Evolutionary conservation across 331 rosid species (phyloP).

Genomic region (Acacia concinna): DNA sequence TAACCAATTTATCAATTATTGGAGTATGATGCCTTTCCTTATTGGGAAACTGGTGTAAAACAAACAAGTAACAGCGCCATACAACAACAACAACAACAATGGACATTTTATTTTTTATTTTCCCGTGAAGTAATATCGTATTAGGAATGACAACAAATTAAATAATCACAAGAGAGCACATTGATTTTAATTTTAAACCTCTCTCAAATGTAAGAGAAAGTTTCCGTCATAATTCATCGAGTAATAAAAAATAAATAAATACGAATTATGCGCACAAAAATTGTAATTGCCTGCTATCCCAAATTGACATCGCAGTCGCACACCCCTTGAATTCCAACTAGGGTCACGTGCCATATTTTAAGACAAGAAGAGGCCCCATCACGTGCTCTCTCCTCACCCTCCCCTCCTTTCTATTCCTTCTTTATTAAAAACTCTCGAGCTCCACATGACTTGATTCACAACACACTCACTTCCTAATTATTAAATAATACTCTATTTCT

Average conservation of each 20-base stretch:
- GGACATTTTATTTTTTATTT: not conserved
- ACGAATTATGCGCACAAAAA: not conserved
- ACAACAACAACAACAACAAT: not conserved
- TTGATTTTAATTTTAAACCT: not conserved
- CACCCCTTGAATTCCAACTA: not conserved
- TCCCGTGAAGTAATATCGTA: not conserved
- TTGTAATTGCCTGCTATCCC: not conserved
- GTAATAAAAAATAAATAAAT: not conserved
- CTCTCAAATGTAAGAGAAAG: not conserved
- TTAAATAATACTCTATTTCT: not conserved
- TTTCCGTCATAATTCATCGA: not conserved
- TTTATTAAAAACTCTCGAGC: not conserved
- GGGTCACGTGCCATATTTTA: not conserved
- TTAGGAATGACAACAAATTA: not conserved
- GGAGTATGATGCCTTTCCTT: not conserved
- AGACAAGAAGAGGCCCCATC: not conserved
- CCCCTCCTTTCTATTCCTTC: not conserved
- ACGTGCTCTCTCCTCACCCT: not conserved
- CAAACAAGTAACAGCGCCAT: not conserved
- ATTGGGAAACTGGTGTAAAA: not conserved
- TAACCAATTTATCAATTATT: not conserved
- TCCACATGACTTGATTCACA: not conserved
- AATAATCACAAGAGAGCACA: not conserved
- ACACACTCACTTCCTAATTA: not conserved
- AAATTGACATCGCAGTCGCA: not conserved